These are phyloP conservation scores for Aureobasidium sp. DNA, from an alignment of 2,329 filamentous ascomycete species.

Conservation along the genomic window DNA sequence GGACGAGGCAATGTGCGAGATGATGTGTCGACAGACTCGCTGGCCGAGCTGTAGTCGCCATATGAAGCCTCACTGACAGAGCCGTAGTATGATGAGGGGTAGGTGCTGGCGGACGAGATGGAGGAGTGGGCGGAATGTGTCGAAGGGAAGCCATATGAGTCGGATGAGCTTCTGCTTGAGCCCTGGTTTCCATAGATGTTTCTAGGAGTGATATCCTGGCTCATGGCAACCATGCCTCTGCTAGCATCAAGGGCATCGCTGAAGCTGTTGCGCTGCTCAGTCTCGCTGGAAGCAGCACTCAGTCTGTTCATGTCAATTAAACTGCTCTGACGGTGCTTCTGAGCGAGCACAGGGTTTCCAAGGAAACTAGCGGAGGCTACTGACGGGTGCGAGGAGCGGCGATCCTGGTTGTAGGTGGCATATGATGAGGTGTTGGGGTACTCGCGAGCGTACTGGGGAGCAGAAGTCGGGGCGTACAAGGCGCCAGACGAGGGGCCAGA, in stretches of 20 bases:
- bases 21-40: slow-evolving; percentile 73
- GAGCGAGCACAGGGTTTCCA: slow-evolving; percentile 39
- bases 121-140: slow-evolving; percentile 81
- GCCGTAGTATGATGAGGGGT: slow-evolving; percentile 75
- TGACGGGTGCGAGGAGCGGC: slow-evolving; percentile 82
- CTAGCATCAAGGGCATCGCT: slow-evolving; percentile 88
- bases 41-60: slow-evolving; percentile 89
- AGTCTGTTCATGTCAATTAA: slow-evolving; percentile 60
- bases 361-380: slow-evolving; percentile 52
- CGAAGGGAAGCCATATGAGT: slow-evolving; percentile 87
- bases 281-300: slow-evolving; percentile 45
- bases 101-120: slow-evolving; percentile 75
- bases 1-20: slow-evolving; percentile 81
- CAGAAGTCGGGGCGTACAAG: slow-evolving; percentile 60
- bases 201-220: slow-evolving; percentile 80
- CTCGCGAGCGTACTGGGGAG: slow-evolving; percentile 68
- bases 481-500: slow-evolving; percentile 64
- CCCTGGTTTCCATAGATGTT: slow-evolving; percentile 73
- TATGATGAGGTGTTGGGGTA: slow-evolving; percentile 53
- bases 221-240: slow-evolving; percentile 91
- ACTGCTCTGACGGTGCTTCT: slow-evolving; percentile 51
- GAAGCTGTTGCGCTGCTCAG: slow-evolving; percentile 60
- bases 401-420: slow-evolving; percentile 48
- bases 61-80: slow-evolving; percentile 74
- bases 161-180: slow-evolving; percentile 62